Percentiles rank a stretch among this genome's conserved stretches.
Conservation (phyloP, 257 asterid species). For the Cruciata laevipes region DNA sequence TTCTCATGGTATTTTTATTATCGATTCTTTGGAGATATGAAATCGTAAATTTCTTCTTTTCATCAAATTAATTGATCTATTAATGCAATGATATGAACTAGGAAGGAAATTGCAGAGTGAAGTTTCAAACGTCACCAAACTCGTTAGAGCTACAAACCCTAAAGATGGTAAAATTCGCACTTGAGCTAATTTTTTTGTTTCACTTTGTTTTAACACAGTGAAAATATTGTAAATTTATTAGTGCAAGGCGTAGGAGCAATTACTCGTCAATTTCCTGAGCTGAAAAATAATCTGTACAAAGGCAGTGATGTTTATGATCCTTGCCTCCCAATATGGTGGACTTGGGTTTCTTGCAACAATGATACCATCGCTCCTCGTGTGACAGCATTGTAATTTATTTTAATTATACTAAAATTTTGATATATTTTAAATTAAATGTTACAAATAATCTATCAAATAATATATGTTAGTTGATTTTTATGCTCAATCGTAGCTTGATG, state of each 20-base stretch:
- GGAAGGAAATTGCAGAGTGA: background rate
- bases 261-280: background rate
- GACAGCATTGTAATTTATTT: background rate
- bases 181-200: too few relatives aligned
- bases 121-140: background rate
- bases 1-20: background rate
- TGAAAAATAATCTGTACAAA: background rate
- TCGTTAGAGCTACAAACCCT: background rate
- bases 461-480: too few relatives aligned
- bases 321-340: background rate
- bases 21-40: too few relatives aligned
- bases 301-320: background rate
- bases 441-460: too few relatives aligned
- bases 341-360: background rate
- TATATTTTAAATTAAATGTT: too few relatives aligned
- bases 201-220: too few relatives aligned
- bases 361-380: background rate
- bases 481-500: too few relatives aligned
- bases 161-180: background rate
- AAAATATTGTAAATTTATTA: too few relatives aligned
- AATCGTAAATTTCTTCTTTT: too few relatives aligned
- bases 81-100: background rate
- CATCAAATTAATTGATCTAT: background rate
- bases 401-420: too few relatives aligned
- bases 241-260: background rate